These are phyloP conservation scores for Bipolaris victoriae DNA, from an alignment of 2,329 filamentous ascomycete genomes.

Conservation along the genomic window DNA sequence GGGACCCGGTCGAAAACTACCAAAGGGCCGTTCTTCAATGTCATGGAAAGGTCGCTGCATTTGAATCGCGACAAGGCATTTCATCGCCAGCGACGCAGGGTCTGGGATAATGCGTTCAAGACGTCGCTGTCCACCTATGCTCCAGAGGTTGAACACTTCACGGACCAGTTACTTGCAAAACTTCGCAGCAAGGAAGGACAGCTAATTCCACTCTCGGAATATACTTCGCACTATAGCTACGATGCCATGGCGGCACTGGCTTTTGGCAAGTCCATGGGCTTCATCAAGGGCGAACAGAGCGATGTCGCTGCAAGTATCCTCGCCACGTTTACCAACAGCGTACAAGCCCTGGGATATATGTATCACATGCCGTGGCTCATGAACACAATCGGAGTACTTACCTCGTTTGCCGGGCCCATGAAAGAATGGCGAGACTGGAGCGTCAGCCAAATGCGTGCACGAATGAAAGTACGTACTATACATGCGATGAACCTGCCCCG, in stretches of 20 bases:
- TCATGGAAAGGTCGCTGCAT: constrained; percentile 32
- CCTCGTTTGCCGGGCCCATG: constrained; percentile 32
- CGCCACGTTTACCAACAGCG: constrained; percentile 42
- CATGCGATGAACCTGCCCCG: too few species aligned
- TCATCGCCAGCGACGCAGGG: constrained; percentile 33
- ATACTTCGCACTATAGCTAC: constrained; percentile 53
- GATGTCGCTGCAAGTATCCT: constrained; percentile 29
- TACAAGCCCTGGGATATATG: constrained; percentile 31
- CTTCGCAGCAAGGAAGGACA: constrained; percentile 27
- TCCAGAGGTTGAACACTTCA: constrained; percentile 31
- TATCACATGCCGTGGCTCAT: constrained; percentile 38
- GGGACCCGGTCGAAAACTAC: constrained; percentile 30
- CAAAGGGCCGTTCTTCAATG: constrained; percentile 36
- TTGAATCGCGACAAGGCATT: constrained; percentile 34
- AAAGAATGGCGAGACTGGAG: constrained; percentile 37
- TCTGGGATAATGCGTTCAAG: constrained; percentile 43
- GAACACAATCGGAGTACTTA: constrained; percentile 30
- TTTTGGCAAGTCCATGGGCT: constrained; percentile 53
- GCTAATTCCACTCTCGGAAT: constrained; percentile 49
- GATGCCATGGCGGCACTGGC: constrained; percentile 56
- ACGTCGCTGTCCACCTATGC: constrained; percentile 31
- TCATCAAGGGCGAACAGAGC: constrained; percentile 43
- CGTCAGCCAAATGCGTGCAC: constrained; percentile 27
- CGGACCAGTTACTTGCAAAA: constrained; percentile 28
- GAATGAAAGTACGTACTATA: constrained; percentile 26